phyloP scores from a whole-genome alignment of 1,284 basidiomycete species.

The Pseudozyma sp. region DNA sequence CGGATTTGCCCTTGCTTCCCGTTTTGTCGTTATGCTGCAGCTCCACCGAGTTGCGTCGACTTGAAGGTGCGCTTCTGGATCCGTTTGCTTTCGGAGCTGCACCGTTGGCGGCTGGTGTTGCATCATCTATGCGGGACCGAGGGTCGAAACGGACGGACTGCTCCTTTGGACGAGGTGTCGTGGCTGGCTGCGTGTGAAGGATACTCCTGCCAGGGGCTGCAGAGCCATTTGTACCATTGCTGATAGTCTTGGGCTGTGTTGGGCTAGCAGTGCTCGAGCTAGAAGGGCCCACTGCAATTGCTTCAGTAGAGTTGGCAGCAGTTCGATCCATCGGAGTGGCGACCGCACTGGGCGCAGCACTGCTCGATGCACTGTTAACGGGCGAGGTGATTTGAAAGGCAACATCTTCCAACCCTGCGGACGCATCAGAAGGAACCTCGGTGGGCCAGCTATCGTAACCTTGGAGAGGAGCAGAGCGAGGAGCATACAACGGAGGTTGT shows the following conservation, averaged over 20 bases:
- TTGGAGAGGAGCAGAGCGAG: constrained; percentile 41
- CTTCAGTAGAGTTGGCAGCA: constrained; percentile 20
- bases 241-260: constrained; percentile 2
- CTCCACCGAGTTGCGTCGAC: constrained; percentile 35
- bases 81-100: constrained; percentile 6
- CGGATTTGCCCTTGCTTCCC: constrained; percentile 22
- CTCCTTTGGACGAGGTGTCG: constrained; percentile 22
- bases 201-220: constrained; percentile 27
- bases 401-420: not conserved
- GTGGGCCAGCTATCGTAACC: constrained; percentile 47
- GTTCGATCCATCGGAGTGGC: constrained; percentile 18
- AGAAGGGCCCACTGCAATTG: not conserved
- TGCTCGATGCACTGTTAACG: constrained; percentile 7
- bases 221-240: not conserved
- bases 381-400: not conserved
- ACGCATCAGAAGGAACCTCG: constrained; percentile 6
- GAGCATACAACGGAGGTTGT: constrained; percentile 41
- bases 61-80: constrained; percentile 24
- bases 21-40: constrained; percentile 21
- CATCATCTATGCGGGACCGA: constrained; percentile 32
- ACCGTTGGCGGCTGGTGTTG: constrained; percentile 9
- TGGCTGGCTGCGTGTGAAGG: constrained; percentile 26
- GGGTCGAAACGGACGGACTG: constrained; percentile 49
- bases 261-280: not conserved
- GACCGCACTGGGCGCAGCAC: constrained; percentile 12